Conservation (phyloP, 2,329 filamentous ascomycete genomes). For the Rhynchosporium agropyri region DNA sequence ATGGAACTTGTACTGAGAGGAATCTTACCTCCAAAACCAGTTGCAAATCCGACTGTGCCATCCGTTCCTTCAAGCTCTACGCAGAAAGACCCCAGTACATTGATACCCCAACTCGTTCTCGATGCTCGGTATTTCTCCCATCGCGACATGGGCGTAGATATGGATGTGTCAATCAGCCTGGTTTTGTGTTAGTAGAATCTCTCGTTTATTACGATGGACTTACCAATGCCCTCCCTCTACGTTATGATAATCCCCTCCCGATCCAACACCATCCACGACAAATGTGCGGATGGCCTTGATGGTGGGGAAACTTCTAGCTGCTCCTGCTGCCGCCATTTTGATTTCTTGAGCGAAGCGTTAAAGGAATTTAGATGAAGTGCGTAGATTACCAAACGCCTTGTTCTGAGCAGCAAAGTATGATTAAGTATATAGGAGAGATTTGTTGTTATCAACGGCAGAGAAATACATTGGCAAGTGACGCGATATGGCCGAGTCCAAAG, state of each 20-base stretch:
- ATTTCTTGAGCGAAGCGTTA: background rate
- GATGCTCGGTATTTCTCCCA: conserved; percentile 89
- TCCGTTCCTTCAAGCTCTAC: conserved; percentile 87
- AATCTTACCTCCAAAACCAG: conserved; percentile 76
- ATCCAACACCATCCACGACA: conserved; percentile 65
- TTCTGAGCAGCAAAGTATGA: background rate
- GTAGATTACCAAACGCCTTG: too few relatives aligned
- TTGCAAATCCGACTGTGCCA: conserved; percentile 92
- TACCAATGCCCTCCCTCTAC: conserved; percentile 74
- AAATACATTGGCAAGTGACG: conserved; percentile 12
- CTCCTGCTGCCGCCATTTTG: conserved; percentile 34
- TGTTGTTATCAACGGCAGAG: background rate
- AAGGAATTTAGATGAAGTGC: too few relatives aligned
- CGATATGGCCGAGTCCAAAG: conserved; percentile 12
- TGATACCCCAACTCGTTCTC: conserved; percentile 92
- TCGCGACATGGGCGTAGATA: conserved; percentile 88
- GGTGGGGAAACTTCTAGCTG: conserved; percentile 59
- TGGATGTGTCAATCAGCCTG: conserved; percentile 90
- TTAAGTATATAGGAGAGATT: conserved; percentile 8
- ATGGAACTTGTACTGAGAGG: background rate
- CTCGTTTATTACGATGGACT: conserved; percentile 36
- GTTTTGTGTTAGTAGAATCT: conserved; percentile 48
- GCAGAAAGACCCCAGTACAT: conserved; percentile 89
- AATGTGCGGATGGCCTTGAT: conserved; percentile 77
- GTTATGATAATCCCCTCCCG: conserved; percentile 88